A percentile compares a stretch with the other conserved stretches of the same genome.
These are phyloP conservation scores for Eutypella sp. DNA, from an alignment of 2,329 filamentous ascomycete species.

Conservation along the genomic window DNA sequence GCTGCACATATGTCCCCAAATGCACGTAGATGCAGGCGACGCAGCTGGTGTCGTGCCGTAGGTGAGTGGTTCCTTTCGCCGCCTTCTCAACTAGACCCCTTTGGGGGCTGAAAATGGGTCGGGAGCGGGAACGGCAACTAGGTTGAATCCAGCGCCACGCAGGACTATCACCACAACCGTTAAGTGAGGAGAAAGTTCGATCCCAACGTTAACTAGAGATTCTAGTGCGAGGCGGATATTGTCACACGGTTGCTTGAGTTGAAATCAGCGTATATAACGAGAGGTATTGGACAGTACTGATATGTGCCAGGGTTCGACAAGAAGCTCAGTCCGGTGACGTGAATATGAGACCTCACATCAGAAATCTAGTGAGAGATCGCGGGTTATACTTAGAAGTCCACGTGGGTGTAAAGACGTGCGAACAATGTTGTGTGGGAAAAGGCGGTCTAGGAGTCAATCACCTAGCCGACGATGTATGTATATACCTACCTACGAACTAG, in stretches of 20 bases:
- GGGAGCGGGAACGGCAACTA: background rate
- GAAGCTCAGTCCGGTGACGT: too few relatives aligned
- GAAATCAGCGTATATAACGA: too few relatives aligned
- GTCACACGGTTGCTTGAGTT: too few relatives aligned
- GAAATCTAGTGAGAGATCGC: background rate
- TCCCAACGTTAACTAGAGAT: background rate
- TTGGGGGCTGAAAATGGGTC: background rate
- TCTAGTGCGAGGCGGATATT: too few relatives aligned
- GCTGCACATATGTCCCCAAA: background rate
- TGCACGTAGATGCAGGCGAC: background rate
- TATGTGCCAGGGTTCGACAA: too few relatives aligned
- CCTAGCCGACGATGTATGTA: too few relatives aligned
- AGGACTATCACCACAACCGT: background rate
- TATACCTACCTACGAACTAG: too few relatives aligned
- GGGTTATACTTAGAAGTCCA: background rate
- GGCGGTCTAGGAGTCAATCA: background rate
- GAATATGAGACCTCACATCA: too few relatives aligned
- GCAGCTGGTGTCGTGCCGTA: background rate
- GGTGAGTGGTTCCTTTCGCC: background rate
- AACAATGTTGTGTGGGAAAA: too few relatives aligned
- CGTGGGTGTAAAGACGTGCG: background rate
- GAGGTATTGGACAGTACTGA: too few relatives aligned
- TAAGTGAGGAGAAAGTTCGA: background rate
- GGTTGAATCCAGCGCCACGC: background rate
- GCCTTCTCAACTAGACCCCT: background rate